Evolutionary conservation across 2,329 filamentous ascomycete species (phyloP).

Genomic region (Hypoxylon sp.): DNA sequence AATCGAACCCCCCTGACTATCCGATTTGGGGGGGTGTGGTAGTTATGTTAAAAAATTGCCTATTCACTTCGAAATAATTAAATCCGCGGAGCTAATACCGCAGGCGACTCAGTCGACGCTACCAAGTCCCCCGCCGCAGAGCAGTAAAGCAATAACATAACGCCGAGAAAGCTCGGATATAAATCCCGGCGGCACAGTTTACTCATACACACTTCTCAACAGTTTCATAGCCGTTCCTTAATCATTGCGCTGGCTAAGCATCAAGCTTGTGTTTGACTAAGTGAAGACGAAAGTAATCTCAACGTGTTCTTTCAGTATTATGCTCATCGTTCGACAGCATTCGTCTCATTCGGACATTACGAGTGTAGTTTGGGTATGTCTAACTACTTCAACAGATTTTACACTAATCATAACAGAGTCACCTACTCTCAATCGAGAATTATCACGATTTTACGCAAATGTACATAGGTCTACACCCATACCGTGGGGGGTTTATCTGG

Average conservation of each 20-base stretch:
- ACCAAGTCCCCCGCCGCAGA: not conserved
- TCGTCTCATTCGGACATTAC: not conserved
- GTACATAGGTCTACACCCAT: not conserved
- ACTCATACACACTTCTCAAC: not conserved
- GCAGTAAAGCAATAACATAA: not conserved
- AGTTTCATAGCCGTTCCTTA: not conserved
- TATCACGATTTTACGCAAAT: not conserved
- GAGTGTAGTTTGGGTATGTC: not conserved
- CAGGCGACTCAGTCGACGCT: not conserved
- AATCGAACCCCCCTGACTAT: not conserved
- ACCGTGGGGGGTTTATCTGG: not conserved
- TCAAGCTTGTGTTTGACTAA: too few relatives aligned
- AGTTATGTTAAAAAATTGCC: not conserved
- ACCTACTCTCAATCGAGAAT: not conserved
- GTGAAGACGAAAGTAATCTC: too few relatives aligned
- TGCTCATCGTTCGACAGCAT: not conserved
- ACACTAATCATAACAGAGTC: not conserved
- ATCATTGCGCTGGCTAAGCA: not conserved
- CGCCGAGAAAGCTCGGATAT: not conserved
- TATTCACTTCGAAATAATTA: not conserved
- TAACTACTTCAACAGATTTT: not conserved
- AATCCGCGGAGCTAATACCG: not conserved
- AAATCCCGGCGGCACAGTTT: not conserved
- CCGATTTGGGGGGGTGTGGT: not conserved
- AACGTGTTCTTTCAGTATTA: not conserved